Conservation (phyloP, 495 filamentous ascomycete species). For the Penicillium bialowiezense region DNA sequence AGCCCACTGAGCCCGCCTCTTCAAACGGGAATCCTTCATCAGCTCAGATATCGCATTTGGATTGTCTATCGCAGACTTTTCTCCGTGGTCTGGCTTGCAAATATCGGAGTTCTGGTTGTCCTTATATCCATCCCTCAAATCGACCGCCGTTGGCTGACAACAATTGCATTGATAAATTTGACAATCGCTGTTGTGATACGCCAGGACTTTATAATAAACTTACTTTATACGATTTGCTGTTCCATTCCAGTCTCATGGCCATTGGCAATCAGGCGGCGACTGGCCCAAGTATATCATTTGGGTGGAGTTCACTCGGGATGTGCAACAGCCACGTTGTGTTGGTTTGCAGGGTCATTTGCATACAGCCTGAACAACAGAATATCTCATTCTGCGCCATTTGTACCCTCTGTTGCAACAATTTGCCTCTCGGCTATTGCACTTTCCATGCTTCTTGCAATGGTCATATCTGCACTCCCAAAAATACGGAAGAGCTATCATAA, state of each 20-base stretch:
- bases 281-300: conserved; percentile 59
- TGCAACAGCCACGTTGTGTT: conserved; percentile 47
- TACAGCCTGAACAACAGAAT: neutral
- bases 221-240: conserved; percentile 51
- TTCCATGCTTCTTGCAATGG: conserved; percentile 14
- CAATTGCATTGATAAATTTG: conserved; percentile 31
- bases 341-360: conserved; percentile 23
- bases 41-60: conserved; percentile 12
- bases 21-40: no score
- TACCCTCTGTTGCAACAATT: neutral
- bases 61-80: conserved; percentile 15
- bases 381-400: no score
- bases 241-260: conserved; percentile 49
- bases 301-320: conserved; percentile 60
- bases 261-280: conserved; percentile 48
- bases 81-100: conserved; percentile 12
- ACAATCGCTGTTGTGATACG: conserved; percentile 39
- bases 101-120: conserved; percentile 7
- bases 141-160: conserved; percentile 1
- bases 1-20: no score
- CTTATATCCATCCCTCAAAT: conserved; percentile 3
- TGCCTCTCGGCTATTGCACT: neutral
- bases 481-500: conserved; percentile 29
- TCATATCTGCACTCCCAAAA: conserved; percentile 13
- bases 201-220: conserved; percentile 57